Percentiles rank a stretch among this genome's conserved stretches.
Conservation (phyloP, 306 rosid species). For the Lupinus albus region DNA sequence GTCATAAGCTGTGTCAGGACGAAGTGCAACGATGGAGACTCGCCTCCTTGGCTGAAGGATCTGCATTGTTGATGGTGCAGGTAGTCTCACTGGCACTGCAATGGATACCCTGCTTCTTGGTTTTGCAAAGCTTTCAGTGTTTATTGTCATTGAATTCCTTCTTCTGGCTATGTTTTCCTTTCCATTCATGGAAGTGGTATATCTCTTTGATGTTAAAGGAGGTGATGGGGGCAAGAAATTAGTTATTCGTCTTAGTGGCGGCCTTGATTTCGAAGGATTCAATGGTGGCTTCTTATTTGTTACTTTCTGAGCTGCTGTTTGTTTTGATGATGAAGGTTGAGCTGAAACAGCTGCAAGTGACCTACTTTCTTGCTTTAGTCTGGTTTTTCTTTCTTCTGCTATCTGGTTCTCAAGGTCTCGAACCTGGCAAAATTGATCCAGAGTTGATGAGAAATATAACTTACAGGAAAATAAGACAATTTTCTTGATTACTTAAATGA, state of each 20-base stretch:
- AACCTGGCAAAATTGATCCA: conserved; percentile 51
- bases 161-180: conserved; percentile 70
- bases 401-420: conserved; percentile 92
- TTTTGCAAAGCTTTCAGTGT: conserved; percentile 37
- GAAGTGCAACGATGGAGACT: conserved; percentile 72
- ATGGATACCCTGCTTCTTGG: conserved; percentile 74
- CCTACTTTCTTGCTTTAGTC: conserved; percentile 81
- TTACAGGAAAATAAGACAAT: not conserved
- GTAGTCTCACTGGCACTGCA: conserved; percentile 63
- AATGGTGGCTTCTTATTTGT: conserved; percentile 76
- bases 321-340: conserved; percentile 56
- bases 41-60: conserved; percentile 80
- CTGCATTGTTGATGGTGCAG: conserved; percentile 49
- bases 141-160: conserved; percentile 44
- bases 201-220: conserved; percentile 52
- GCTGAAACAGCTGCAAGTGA: conserved; percentile 60
- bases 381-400: conserved; percentile 80
- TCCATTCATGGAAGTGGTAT: conserved; percentile 46
- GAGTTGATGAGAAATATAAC: conserved; percentile 4
- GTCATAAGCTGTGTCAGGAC: conserved; percentile 59
- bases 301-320: conserved; percentile 42
- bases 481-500: not conserved
- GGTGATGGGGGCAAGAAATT: conserved; percentile 64
- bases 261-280: conserved; percentile 68
- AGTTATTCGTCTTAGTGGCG: conserved; percentile 71